Percentiles rank a stretch among this genome's conserved stretches.
Evolutionary conservation across 2,329 filamentous ascomycete species (phyloP).

Genomic region (Verticillium zaregamsianum): DNA sequence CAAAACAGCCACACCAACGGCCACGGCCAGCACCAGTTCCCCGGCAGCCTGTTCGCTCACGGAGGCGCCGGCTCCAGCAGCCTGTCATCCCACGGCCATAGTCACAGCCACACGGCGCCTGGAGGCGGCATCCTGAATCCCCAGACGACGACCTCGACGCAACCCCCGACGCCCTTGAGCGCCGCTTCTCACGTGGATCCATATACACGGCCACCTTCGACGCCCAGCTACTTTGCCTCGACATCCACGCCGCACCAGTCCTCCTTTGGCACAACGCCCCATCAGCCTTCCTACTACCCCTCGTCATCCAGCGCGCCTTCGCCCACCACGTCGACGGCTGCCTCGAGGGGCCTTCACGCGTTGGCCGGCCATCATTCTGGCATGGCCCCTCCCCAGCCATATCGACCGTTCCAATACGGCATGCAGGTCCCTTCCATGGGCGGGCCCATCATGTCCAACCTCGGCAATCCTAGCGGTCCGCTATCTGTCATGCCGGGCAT

Average conservation of each 20-base stretch:
- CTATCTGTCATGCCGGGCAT: constrained; percentile 66
- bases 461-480: constrained; percentile 67
- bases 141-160: constrained; percentile 33
- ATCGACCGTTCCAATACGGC: constrained; percentile 22
- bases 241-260: constrained; percentile 28
- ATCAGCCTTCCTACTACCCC: constrained; percentile 27
- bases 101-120: constrained; percentile 14
- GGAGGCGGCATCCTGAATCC: constrained; percentile 39
- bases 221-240: constrained; percentile 57
- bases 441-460: constrained; percentile 71
- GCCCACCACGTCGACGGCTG: constrained; percentile 30
- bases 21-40: constrained; percentile 42
- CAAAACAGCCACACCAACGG: not conserved
- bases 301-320: constrained; percentile 41
- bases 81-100: constrained; percentile 25
- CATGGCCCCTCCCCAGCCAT: constrained; percentile 47
- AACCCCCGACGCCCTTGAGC: constrained; percentile 39
- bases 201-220: constrained; percentile 53
- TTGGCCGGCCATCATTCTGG: constrained; percentile 12
- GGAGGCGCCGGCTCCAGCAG: constrained; percentile 36
- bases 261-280: not conserved
- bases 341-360: constrained; percentile 33
- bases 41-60: constrained; percentile 50
- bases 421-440: constrained; percentile 35
- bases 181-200: constrained; percentile 54